Evolutionary conservation across 2,329 filamentous ascomycete species (phyloP).

Genomic region (Leptographium wingfieldii): DNA sequence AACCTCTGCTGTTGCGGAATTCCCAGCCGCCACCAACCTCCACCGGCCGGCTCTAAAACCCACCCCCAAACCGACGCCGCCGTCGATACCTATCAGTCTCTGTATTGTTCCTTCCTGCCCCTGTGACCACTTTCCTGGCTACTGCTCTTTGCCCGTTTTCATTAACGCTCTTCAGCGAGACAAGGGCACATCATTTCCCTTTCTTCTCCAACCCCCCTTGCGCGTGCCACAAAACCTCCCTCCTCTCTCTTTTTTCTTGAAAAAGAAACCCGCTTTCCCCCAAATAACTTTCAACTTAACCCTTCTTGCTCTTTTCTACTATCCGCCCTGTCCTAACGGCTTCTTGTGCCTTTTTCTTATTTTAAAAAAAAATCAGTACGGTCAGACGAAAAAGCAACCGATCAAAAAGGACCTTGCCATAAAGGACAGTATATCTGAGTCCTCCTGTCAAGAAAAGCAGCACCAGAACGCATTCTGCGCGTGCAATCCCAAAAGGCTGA

Average conservation of each 20-base stretch:
- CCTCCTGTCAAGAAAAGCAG: constrained; percentile 3
- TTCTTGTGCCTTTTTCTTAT: not conserved
- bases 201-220: constrained; percentile 7
- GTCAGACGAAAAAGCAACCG: not conserved
- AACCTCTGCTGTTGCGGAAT: constrained; percentile 5
- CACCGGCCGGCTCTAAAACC: constrained; percentile 5
- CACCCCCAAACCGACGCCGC: constrained; percentile 3
- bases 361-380: not conserved
- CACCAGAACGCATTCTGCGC: not conserved
- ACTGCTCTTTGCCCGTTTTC: constrained; percentile 7
- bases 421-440: not conserved
- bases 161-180: constrained; percentile 11
- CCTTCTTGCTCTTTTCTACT: constrained; percentile 7
- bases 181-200: constrained; percentile 7
- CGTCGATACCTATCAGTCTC: constrained; percentile 2
- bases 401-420: not conserved
- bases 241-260: constrained; percentile 10
- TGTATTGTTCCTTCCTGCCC: constrained; percentile 8
- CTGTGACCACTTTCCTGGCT: constrained; percentile 1
- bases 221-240: constrained; percentile 11
- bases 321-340: not conserved
- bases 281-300: constrained; percentile 12
- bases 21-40: constrained; percentile 12
- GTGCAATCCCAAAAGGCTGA: constrained; percentile 12
- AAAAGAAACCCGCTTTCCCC: constrained; percentile 12